Evolutionary conservation across 148 eudicot genomes (phyloP), one percentile per base, ranked within the genome.

Genomic region (Vaccinium myrtillus): DNA sequence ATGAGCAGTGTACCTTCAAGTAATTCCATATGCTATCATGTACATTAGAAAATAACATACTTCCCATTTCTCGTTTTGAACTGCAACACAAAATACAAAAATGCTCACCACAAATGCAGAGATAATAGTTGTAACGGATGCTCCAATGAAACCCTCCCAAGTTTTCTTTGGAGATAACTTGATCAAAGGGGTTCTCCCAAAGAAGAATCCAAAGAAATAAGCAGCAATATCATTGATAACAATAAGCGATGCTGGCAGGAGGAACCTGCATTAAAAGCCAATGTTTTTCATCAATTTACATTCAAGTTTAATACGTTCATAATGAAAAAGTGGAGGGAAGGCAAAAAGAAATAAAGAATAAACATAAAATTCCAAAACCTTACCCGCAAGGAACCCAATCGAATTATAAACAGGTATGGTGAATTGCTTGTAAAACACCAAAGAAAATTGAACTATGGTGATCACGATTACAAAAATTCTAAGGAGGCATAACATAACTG

Each of bases 101-200:
- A 74, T 73, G 70, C 94, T 91, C 83, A 95, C 99, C 94, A 94
- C 78, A 86, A 96, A 95, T 3, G 98, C 99, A 83, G 95, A 92
- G 85, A 96, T 87, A 76, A 96, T 87, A 10, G 99, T 96, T 56
- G 94, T 85, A 79, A 96, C 88, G 48, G 98, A 96, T 75, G 98
- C 99, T 78, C 99, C 99, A 87, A 96, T 94, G 87, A 96, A 96
- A 48, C 99, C 99, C 82, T 96, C 99, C 98, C 98, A 93, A 12
- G 99, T 96, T 87, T 96, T 96, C 86, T 95, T 96, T 0, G 99
- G 99, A 46, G 99, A 96, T 82, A 96, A 84, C 92, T 96, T 94
- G 85, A 96, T 96, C 85, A 96, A 87, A 80, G 99, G 99, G 49
- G 99, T 96, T 92, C 82, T 94, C 80, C 99, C 99, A 85, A 96